These are phyloP conservation scores for Calonectria fujianensis DNA, from an alignment of 2,329 filamentous ascomycete species.

Conservation along the genomic window DNA sequence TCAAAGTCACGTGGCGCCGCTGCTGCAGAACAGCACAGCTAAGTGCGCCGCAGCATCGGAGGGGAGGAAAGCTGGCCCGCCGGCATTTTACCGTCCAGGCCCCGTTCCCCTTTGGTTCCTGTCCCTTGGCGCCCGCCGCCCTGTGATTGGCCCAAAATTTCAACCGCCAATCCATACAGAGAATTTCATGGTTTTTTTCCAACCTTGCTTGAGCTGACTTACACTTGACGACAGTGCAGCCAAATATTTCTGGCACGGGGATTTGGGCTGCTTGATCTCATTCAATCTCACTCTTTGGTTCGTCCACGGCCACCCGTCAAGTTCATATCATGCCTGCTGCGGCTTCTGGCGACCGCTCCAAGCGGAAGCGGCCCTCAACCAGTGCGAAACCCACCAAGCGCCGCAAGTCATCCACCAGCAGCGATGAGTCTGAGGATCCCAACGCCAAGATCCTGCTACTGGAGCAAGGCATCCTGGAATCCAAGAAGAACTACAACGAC, in stretches of 20 bases:
- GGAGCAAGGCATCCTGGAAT: conserved; percentile 88
- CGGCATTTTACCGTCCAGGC: conserved; percentile 54
- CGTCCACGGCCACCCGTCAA: not conserved
- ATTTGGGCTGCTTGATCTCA: not conserved
- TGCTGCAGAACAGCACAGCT: conserved; percentile 25
- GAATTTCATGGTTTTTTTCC: conserved; percentile 57
- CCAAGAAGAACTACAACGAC: conserved; percentile 93
- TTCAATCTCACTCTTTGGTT: not conserved
- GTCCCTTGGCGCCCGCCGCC: conserved; percentile 28
- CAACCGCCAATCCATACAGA: conserved; percentile 50
- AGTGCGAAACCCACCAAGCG: conserved; percentile 71
- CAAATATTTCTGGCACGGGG: not conserved
- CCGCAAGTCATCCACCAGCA: conserved; percentile 68
- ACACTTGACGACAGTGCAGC: conserved; percentile 38
- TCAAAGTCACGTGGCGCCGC: conserved; percentile 61
- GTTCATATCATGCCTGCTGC: conserved; percentile 54
- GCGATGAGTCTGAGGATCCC: conserved; percentile 70
- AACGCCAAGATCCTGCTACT: conserved; percentile 82
- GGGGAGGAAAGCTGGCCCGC: conserved; percentile 48
- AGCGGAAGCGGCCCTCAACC: conserved; percentile 71
- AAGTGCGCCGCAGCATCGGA: conserved; percentile 34
- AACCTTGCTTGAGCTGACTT: conserved; percentile 46
- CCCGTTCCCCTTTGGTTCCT: conserved; percentile 9
- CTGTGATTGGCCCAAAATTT: conserved; percentile 57
- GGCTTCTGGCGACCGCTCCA: conserved; percentile 60